phyloP scores from a whole-genome alignment of 768 basidiomycete species.

The Suillus placidus region DNA sequence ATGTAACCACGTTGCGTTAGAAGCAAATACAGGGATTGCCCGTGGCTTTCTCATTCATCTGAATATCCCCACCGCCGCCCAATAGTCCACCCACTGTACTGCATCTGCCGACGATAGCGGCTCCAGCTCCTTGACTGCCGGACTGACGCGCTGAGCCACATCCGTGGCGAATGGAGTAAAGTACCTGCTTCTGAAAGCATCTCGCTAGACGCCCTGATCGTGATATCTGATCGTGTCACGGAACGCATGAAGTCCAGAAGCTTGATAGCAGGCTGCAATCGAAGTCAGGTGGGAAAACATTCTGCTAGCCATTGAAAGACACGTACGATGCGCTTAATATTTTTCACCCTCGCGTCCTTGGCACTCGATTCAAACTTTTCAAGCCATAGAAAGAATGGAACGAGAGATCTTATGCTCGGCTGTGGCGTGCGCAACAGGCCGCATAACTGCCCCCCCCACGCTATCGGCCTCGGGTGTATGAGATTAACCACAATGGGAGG shows the following conservation, averaged over 20 bases:
- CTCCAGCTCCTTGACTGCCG: slow-evolving; percentile 34
- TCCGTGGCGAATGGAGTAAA: slow-evolving; percentile 26
- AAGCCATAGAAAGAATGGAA: slow-evolving; percentile 38
- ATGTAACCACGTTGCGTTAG: slow-evolving; percentile 1
- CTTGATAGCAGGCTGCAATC: slow-evolving; percentile 38
- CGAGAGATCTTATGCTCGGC: slow-evolving; percentile 21
- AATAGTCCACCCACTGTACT: slow-evolving; percentile 42
- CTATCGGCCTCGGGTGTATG: slow-evolving; percentile 37
- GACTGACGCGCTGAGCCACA: slow-evolving; percentile 35
- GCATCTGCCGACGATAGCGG: slow-evolving; percentile 31
- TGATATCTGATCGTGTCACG: slow-evolving; percentile 23
- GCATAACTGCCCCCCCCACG: slow-evolving; percentile 27
- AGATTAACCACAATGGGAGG: slow-evolving; percentile 31
- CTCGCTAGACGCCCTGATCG: background rate
- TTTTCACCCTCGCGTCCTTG: slow-evolving; percentile 21
- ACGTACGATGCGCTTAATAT: slow-evolving; percentile 34
- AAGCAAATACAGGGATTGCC: background rate
- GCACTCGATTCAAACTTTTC: slow-evolving; percentile 20
- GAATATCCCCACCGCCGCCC: slow-evolving; percentile 34
- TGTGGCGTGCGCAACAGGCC: slow-evolving; percentile 23
- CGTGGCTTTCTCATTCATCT: background rate
- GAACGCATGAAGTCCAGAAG: slow-evolving; percentile 31
- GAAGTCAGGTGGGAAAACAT: slow-evolving; percentile 31
- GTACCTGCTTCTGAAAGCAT: slow-evolving; percentile 8
- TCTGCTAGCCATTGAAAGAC: slow-evolving; percentile 47